Conservation (phyloP, 1,139 yeast species). For the Pichia sp. region DNA sequence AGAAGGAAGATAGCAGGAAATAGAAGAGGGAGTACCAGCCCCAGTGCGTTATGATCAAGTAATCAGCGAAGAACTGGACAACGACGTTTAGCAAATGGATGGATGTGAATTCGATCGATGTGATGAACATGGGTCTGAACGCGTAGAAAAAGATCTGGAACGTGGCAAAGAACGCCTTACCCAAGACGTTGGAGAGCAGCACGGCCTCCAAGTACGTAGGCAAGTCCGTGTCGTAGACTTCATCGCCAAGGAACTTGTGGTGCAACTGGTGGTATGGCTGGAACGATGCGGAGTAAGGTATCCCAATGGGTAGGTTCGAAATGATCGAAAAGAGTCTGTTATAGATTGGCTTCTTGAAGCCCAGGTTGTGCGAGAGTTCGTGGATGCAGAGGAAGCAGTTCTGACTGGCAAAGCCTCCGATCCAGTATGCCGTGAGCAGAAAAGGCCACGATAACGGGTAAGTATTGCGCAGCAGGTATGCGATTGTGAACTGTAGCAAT, state of each 20-base stretch:
- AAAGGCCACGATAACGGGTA: slow-evolving; percentile 53
- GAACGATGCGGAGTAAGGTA: slow-evolving; percentile 87
- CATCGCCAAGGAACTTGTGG: slow-evolving; percentile 89
- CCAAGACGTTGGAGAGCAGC: slow-evolving; percentile 68
- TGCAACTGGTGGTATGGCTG: slow-evolving; percentile 90
- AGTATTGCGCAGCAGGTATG: slow-evolving; percentile 56
- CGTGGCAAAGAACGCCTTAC: slow-evolving; percentile 87
- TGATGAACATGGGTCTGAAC: slow-evolving; percentile 80
- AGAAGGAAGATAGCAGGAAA: slow-evolving; percentile 69
- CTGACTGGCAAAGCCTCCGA: slow-evolving; percentile 86
- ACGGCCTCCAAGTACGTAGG: slow-evolving; percentile 78
- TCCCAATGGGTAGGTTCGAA: slow-evolving; percentile 80
- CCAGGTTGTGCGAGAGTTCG: slow-evolving; percentile 79
- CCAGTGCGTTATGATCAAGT: slow-evolving; percentile 50
- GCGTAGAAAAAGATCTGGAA: slow-evolving; percentile 89
- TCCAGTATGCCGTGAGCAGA: slow-evolving; percentile 59
- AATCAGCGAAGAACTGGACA: slow-evolving; percentile 57
- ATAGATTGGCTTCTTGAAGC: slow-evolving; percentile 73
- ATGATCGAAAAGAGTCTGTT: slow-evolving; percentile 75
- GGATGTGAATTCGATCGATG: slow-evolving; percentile 67
- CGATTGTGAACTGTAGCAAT: slow-evolving; percentile 55
- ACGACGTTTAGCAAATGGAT: slow-evolving; percentile 68
- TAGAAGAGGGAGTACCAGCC: slow-evolving; percentile 65
- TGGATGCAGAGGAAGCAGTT: slow-evolving; percentile 84
- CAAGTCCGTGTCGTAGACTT: slow-evolving; percentile 75